Evolutionary conservation across 768 basidiomycete genomes (phyloP), one percentile per base, ranked within the genome.

Genomic region (Lactifluus subvellereus): DNA sequence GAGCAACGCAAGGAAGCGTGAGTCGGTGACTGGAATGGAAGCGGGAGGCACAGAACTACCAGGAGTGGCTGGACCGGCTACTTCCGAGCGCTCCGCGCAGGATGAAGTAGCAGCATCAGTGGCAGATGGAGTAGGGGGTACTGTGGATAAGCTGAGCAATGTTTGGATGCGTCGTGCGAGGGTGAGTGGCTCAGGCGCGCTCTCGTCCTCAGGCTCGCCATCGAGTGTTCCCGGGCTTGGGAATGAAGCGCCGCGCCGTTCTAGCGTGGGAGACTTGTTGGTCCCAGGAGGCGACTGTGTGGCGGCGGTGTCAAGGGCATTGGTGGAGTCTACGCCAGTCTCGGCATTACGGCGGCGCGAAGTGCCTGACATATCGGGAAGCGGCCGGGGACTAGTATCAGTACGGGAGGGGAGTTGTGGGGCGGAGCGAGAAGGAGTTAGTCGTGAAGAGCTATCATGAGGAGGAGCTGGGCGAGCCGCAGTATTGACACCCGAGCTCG

Each of bases 131-230:
- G 62, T 61, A 65, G 65, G 66, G 64, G 65, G 47, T 64, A 70
- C 43, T 33, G 70, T 67, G 40, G 69, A 75, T 43, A 80, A 81
- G 55, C 79, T 72, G 43, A 86, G 73, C n/a, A 86, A 70, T 11
- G 75, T 72, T 68, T 84, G 84, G 48, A 86, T 80, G 60, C 72
- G 79, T 57, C 76, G 75, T 6, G 82, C 82, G 20, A 87, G 75
- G 1, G 77, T 77, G 37, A 71, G 69, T 0, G 82, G 74, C 59
- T 80, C 80, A 2, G 77, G 72, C 20, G 71, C 66, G 3, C 43
- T n/a, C 49, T 32, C 38, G 20, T 49, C 61, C n/a, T 62, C 20
- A 6, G 47, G 47, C 11, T 22, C 64, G 18, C 20, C 30, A 52
- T 57, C 14, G 37, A 33, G 42, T 42, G 22, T 7, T 27, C 42